Evolutionary conservation across 2,329 filamentous ascomycete genomes (phyloP), one percentile per base, ranked within the genome.

Genomic region (Alternaria atra): DNA sequence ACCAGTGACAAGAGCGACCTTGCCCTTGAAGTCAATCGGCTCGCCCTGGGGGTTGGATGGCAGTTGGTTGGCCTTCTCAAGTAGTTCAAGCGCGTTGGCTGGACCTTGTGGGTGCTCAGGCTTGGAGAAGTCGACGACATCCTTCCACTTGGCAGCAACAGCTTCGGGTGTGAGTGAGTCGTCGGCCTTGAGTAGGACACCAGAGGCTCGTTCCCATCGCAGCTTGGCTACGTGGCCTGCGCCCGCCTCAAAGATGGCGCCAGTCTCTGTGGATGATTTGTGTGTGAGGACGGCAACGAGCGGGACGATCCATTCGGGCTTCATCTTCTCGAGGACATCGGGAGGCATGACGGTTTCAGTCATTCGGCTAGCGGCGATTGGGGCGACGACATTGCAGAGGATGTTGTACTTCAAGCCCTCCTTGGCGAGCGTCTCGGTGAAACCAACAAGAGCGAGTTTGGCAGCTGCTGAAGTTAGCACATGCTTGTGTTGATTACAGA

Each of bases 401-500:
- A 99, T 98, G 86, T 98, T 98, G 85, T 99, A 99, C 83, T 98
- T 98, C 77, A 88, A 85, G 69, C 95, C 95, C 84, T 99, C 95
- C 86, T 98, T 98, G 62, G 95, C 95, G 65, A 99, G 86, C 4
- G 95, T 97, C 86, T 99, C 94, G 39, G 94, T 97, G 84, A 98
- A 98, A 70, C 94, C 95, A 64, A 99, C 93, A 84, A 97, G 89
- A 67, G 92, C 91, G 67, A 98, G 86, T 85, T 98, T 99, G 76
- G 95, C 95, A 63, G 95, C 94, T 84, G 58, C 25, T 46, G 25
- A 25, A 4, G 53, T 73, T 57, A 79, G 80, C 61, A 72, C 25
- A n/a, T 25, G 2, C 6, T 29, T 9, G 61, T 55, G n/a, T 20
- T 13, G 34, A 9, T 23, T 10, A 34, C 13, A 25, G 13, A 13